Conservation (phyloP, 768 basidiomycete species). For the Mrakia frigida region DNA sequence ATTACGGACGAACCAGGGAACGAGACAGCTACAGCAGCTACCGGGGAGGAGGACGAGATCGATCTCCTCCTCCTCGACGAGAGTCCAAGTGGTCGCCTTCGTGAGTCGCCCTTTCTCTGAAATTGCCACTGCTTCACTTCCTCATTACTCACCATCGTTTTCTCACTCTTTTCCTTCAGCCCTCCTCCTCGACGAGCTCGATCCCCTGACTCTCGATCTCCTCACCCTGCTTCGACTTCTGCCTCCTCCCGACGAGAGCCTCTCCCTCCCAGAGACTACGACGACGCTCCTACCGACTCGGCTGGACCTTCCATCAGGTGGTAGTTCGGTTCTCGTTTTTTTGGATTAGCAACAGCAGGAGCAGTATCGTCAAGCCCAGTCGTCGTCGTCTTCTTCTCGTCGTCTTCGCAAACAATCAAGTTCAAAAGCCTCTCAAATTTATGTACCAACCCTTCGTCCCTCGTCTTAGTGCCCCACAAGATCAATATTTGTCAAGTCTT, state of each 20-base stretch:
- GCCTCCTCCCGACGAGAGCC: constrained; percentile 4
- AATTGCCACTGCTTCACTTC: background rate
- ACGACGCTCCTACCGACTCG: constrained; percentile 12
- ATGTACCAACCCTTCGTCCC: background rate
- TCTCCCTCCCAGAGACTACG: constrained; percentile 21
- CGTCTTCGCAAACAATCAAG: background rate
- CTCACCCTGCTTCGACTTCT: background rate
- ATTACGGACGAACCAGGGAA: constrained; percentile 21
- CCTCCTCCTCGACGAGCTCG: constrained; percentile 23
- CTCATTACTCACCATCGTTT: background rate
- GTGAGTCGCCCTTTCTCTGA: background rate
- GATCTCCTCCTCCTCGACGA: constrained; percentile 19
- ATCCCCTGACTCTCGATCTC: constrained; percentile 19
- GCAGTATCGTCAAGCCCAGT: background rate
- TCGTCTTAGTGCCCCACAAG: background rate
- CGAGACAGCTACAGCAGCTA: constrained; percentile 12
- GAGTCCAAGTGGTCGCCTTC: constrained; percentile 10
- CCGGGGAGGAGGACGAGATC: constrained; percentile 2
- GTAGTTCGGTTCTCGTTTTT: background rate
- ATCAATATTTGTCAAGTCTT: background rate
- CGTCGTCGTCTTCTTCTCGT: no score
- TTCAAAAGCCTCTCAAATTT: background rate
- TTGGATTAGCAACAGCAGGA: background rate
- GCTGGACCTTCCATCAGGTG: constrained; percentile 18
- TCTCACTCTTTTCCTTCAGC: background rate